Evolutionary conservation across 2,329 filamentous ascomycete species (phyloP), one percentile per base, ranked within the genome.

Genomic region (Colletotrichum caudatum): DNA sequence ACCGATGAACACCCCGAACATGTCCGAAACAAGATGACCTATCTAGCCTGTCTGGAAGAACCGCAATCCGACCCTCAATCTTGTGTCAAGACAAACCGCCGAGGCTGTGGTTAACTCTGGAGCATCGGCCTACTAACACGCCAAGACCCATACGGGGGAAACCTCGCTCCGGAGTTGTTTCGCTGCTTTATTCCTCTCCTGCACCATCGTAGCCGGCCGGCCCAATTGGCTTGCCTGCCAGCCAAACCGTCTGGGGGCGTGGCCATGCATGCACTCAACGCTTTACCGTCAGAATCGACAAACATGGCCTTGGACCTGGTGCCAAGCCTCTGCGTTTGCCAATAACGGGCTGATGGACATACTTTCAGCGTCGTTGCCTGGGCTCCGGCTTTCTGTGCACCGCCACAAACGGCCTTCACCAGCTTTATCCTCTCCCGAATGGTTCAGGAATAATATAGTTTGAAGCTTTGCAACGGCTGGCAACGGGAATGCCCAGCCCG

Each of bases 71-170:
- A 37, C 33, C 37, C 46, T 26, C 4, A 23, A 14, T 54, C 37
- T 35, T 65, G 35, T 65, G 61, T 53, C 41, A 46, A 65, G 18
- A 54, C 37, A 48, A 60, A 54, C 33, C 66, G 54, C 54, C 35
- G 18, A 56, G 62, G 18, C 63, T 29, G 54, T 57, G 29, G 50
- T 61, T 4, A 29, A 12, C n/a, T 33, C 35, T 11, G 16, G 18
- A 41, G 18, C n/a, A 41, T 39, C 35, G 23, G 20, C 23, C 14
- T 11, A 37, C 46, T 37, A 9, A 16, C 29, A 56, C 37, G 4
- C 41, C 23, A 54, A 41, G 46, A 23, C 44, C 16, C 6, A n/a
- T 35, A 29, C 29, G 37, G 51, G 5, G 18, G 44, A 41, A 37
- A 60, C 11, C 26, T 33, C 26, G 12, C 39, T 18, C 54, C 7